Base-by-base conservation (phyloP, 495 filamentous ascomycete species). In the Neurospora sp. region DNA sequence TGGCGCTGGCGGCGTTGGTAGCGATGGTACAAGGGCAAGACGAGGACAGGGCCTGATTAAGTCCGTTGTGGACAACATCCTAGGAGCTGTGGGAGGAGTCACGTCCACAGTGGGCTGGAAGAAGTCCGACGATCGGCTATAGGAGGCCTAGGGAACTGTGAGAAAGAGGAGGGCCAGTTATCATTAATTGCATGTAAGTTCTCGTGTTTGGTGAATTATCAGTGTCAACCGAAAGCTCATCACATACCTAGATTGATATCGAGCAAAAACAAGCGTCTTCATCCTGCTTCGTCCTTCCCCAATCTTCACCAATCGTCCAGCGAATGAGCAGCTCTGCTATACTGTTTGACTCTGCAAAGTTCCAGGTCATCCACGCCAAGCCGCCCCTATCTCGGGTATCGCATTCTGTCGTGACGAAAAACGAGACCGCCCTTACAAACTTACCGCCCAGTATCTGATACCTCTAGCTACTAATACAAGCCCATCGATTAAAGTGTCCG, bases 21-120 rank as follows among this genome's bases (percentile, higher is more conserved):
- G 78, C 38, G 82, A 84, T 39, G 84, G 83, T 41, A 89, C 87
- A 74, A 81, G 77, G 20, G 88, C 86, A 71, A 82, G 78, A 42
- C 90, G 88, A 74, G 90, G 89, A 69, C 91, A 93, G 74, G 94
- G 94, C 3, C 91, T 99, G 90, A 91, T 93, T 20, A 98, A 97
- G 82, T 92, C 93, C 11, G 83, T 94, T 73, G 92, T 99, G 44
- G 93, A 96, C 79, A 87, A 87, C 41, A 85, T 92, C 18, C 86
- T 90, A 69, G 89, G 91, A 20, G 93, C 88, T 85, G 87, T 94
- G 39, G 88, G 87, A 27, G 90, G 94, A 75, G 89, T 90, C 39
- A 90, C 88, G 27, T 89, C 92, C 77, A 77, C 92, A 71, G 86
- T 93, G 81, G 94, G 94, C 81, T 82, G 81, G 81, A 85, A 89